Evolutionary conservation across 306 rosid genomes (phyloP), one percentile per base, ranked within the genome.

Genomic region (Begonia fuchsioides): DNA sequence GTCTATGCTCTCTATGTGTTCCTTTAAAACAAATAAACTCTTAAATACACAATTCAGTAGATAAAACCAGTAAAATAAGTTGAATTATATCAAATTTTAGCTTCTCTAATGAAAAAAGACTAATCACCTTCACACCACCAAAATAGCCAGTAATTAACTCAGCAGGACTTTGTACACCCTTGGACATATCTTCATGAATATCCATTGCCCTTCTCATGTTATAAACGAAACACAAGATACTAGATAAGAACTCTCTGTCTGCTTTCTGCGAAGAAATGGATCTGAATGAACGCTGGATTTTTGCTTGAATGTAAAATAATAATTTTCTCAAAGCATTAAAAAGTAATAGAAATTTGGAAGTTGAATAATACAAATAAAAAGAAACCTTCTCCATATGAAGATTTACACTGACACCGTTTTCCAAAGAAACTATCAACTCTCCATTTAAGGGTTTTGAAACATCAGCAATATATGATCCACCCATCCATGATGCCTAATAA

Each of bases 341-440:
- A 39, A 54, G 47, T 0, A 8, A 26, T 26, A 26, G 35, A 0
- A n/a, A n/a, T n/a, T n/a, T n/a, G n/a, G 11, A 35, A 7, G 18
- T 16, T 32, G 10, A 18, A 11, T 7, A 38, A 51, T 9, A n/a
- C n/a, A n/a, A n/a, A n/a, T n/a, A n/a, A 53, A 15, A 44, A 12
- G 40, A 43, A 11, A 90, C 98, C 95, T 85, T 72, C 32, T 93
- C 81, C 76, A 82, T 59, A 48, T 71, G 70, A 71, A 90, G 73
- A 69, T 71, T 75, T 67, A 75, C 50, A 49, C 15, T 55, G 54
- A 66, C 69, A 53, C 74, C 83, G 57, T 72, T 72, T 46, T 67
- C 65, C 78, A 81, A 64, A 18, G 87, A 79, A 59, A 92, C 58
- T 49, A 64, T 69, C 53, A 92, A 69, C 68, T 77, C 77, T 68